Percentiles rank a stretch among this genome's conserved stretches.
These are phyloP conservation scores for Podochytrium sp. DNA, from an alignment of 192 early-diverging fungal genomes.

Conservation along the genomic window DNA sequence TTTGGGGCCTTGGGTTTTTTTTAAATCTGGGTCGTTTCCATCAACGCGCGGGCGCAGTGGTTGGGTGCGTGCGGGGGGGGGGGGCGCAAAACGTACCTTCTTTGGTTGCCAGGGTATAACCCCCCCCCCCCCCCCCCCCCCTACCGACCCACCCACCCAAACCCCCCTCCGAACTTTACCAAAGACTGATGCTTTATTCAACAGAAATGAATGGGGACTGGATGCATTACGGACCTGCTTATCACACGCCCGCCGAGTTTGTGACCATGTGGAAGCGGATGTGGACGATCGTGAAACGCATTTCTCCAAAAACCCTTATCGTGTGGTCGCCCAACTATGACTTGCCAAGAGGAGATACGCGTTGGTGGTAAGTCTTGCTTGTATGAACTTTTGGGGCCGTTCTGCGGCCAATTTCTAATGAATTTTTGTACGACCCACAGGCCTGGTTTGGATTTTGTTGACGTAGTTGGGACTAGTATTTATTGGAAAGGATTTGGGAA, in stretches of 20 bases:
- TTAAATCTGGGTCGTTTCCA: too few species aligned
- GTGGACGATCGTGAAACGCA: conserved; percentile 11
- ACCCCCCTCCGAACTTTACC: too few species aligned
- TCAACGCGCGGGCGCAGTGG: too few species aligned
- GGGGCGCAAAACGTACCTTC: too few species aligned
- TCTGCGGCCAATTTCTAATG: too few species aligned
- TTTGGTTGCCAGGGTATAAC: too few species aligned
- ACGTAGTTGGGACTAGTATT: conserved; percentile 12
- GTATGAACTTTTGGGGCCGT: neutral
- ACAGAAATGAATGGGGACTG: conserved; percentile 18
- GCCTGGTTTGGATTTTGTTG: conserved; percentile 23
- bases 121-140: too few species aligned
- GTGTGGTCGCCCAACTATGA: conserved; percentile 29
- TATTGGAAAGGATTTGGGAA: conserved; percentile 30
- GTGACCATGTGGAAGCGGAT: conserved; percentile 17
- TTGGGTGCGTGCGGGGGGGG: too few species aligned
- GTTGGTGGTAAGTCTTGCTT: neutral
- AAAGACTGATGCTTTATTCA: too few species aligned
- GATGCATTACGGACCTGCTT: conserved; percentile 24
- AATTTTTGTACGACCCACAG: neutral
- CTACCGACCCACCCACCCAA: too few species aligned
- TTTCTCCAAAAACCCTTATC: neutral
- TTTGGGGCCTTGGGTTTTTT: too few species aligned
- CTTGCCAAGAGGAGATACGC: neutral
- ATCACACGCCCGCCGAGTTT: neutral